Percentiles rank a stretch among this genome's conserved stretches.
Conservation (phyloP, 139 green algal genomes). For the Nannochloris sp. region DNA sequence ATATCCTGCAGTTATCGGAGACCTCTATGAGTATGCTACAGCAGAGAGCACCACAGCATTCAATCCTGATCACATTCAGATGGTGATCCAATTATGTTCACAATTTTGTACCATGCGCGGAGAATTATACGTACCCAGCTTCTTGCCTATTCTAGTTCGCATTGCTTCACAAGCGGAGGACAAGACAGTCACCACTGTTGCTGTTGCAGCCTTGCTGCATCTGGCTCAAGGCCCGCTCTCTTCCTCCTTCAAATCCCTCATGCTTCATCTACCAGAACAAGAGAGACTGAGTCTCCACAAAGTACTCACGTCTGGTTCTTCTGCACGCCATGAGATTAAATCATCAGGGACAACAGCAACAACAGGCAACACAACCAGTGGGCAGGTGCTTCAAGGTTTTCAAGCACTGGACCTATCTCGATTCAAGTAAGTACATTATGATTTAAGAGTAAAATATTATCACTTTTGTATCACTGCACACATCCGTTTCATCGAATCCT, state of each 20-base stretch:
- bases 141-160: too few species aligned
- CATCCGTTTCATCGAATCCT: conserved; percentile 10
- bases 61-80: too few species aligned
- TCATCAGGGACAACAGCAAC: not conserved
- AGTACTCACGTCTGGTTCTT: conserved; percentile 4
- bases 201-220: conserved; percentile 36
- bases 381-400: too few species aligned
- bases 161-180: too few species aligned
- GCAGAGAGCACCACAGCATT: too few species aligned
- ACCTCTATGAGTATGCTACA: too few species aligned
- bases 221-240: conserved; percentile 21
- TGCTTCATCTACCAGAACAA: conserved; percentile 28
- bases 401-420: not conserved
- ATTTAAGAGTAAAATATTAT: not conserved
- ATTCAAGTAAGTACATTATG: conserved; percentile 3
- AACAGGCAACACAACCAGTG: conserved; percentile 5
- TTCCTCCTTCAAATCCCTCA: conserved; percentile 29
- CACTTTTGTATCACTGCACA: not conserved
- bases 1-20: too few species aligned
- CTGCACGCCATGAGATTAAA: not conserved
- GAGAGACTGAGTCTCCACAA: conserved; percentile 43
- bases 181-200: not conserved
- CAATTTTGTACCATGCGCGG: too few species aligned
- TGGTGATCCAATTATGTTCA: too few species aligned
- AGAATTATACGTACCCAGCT: too few species aligned